A percentile compares a stretch with the other conserved stretches of the same genome.
phyloP scores from a whole-genome alignment of 1,139 yeast species.

The Suhomyces panamericanus region DNA sequence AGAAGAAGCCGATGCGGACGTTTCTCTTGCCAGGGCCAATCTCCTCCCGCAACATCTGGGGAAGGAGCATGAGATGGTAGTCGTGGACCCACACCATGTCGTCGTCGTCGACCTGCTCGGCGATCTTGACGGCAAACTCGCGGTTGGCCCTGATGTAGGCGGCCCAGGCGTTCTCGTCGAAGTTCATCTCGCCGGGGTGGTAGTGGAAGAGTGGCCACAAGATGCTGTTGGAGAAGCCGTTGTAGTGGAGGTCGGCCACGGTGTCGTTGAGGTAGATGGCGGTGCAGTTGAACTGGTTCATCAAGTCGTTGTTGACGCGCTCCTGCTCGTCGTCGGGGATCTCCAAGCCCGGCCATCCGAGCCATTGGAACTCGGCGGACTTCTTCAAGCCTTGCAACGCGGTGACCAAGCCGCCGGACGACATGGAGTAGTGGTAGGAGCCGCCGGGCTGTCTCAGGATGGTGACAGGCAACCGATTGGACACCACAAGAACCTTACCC shows the following conservation, averaged over 20 bases:
- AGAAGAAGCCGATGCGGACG: slow-evolving; percentile 84
- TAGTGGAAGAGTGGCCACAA: slow-evolving; percentile 98
- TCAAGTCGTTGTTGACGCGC: slow-evolving; percentile 67
- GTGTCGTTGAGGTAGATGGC: slow-evolving; percentile 88
- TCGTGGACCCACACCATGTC: slow-evolving; percentile 98
- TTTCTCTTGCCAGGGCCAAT: slow-evolving; percentile 51
- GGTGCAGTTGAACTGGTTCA: slow-evolving; percentile 78
- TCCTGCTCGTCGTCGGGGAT: slow-evolving; percentile 75
- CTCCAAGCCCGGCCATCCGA: slow-evolving; percentile 96
- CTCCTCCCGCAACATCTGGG: slow-evolving; percentile 79
- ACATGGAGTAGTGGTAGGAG: slow-evolving; percentile 72
- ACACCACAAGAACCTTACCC: slow-evolving; percentile 85
- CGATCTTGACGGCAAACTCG: slow-evolving; percentile 74
- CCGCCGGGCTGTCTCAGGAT: slow-evolving; percentile 65
- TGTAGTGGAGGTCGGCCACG: slow-evolving; percentile 92
- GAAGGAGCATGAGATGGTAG: slow-evolving; percentile 92
- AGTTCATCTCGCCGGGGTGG: slow-evolving; percentile 98
- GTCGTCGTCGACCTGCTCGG: slow-evolving; percentile 70
- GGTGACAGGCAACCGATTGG: slow-evolving; percentile 94
- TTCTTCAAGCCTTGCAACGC: slow-evolving; percentile 92
- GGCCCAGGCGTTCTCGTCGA: slow-evolving; percentile 97
- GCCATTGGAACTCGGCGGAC: slow-evolving; percentile 88
- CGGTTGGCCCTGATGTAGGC: slow-evolving; percentile 95
- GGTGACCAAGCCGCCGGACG: slow-evolving; percentile 96
- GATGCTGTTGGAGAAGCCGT: slow-evolving; percentile 89